These are phyloP conservation scores for Cercospora nicotianae DNA, from an alignment of 2,329 filamentous ascomycete species.

Conservation along the genomic window DNA sequence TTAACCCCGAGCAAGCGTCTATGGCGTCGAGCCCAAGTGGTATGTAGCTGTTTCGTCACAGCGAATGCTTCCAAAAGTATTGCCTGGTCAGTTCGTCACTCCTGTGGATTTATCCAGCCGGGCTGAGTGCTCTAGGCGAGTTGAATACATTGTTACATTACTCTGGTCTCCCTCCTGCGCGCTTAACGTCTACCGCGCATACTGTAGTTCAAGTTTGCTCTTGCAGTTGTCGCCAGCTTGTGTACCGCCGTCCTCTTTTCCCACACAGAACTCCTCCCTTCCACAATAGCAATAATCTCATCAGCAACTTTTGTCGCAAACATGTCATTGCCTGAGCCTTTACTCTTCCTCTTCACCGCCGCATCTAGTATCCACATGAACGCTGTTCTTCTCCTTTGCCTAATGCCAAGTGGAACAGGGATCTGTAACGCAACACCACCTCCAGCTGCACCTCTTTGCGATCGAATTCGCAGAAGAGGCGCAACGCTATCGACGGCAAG, in stretches of 20 bases:
- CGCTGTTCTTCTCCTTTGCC: conserved; percentile 75
- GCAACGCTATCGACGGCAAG: conserved; percentile 90
- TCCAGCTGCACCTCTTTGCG: conserved; percentile 74
- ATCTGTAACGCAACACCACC: conserved; percentile 83
- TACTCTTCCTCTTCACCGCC: conserved; percentile 74
- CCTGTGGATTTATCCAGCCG: neutral
- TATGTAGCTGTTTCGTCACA: neutral
- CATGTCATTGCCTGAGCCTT: conserved; percentile 68
- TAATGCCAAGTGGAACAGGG: conserved; percentile 71
- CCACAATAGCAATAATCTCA: conserved; percentile 82
- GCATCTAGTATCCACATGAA: conserved; percentile 86
- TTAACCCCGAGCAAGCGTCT: neutral
- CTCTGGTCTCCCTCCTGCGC: neutral
- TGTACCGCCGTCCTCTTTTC: conserved; percentile 76
- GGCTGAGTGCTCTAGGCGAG: neutral
- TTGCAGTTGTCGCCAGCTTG: conserved; percentile 73
- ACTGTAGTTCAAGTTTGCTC: conserved; percentile 64
- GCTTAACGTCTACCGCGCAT: conserved; percentile 24
- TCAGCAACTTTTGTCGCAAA: conserved; percentile 79
- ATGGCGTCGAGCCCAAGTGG: neutral
- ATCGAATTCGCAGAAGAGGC: conserved; percentile 77
- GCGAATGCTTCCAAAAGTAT: neutral
- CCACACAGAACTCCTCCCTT: conserved; percentile 83
- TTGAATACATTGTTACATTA: conserved; percentile 5
- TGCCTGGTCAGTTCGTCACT: neutral